A percentile compares a stretch with the other conserved stretches of the same genome.
phyloP scores from a whole-genome alignment of 2,329 filamentous ascomycete genomes.

The Phialocephala subalpina region DNA sequence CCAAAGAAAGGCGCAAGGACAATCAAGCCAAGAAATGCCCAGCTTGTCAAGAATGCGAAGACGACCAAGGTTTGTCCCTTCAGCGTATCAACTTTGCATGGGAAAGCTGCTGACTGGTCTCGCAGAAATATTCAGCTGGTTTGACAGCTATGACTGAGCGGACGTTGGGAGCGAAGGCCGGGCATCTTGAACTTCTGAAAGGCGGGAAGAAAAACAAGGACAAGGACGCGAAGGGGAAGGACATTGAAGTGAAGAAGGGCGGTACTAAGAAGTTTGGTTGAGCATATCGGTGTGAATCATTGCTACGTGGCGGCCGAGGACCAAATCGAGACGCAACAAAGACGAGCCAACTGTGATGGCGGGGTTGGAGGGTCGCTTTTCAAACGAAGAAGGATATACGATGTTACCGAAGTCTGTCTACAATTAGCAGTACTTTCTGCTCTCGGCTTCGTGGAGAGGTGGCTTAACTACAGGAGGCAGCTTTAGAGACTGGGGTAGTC shows the following conservation, averaged over 20 bases:
- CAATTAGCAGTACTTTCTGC: not conserved
- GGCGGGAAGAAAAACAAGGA: slow-evolving; percentile 70
- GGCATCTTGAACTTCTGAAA: slow-evolving; percentile 73
- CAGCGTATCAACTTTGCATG: not conserved
- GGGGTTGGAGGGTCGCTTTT: not conserved
- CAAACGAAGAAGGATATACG: not conserved
- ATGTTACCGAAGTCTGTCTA: not conserved
- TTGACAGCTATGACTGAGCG: slow-evolving; percentile 72
- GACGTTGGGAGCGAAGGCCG: slow-evolving; percentile 70
- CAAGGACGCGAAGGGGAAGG: slow-evolving; percentile 46
- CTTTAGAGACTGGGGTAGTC: not conserved
- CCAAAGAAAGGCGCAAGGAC: slow-evolving; percentile 66
- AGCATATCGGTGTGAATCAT: slow-evolving; percentile 28
- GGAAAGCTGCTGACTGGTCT: slow-evolving; percentile 14
- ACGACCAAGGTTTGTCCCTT: slow-evolving; percentile 62
- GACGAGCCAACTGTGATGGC: not conserved
- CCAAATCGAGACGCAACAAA: not conserved
- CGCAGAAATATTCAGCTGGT: slow-evolving; percentile 67
- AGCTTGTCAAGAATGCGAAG: slow-evolving; percentile 65
- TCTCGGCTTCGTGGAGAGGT: not conserved
- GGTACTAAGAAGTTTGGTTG: slow-evolving; percentile 46
- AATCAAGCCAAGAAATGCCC: slow-evolving; percentile 72
- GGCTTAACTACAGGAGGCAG: not conserved
- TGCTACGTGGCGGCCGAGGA: not conserved
- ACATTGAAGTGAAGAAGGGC: slow-evolving; percentile 43